phyloP scores from a whole-genome alignment of 176 grass and related monocot species.

The Avena insularis region DNA sequence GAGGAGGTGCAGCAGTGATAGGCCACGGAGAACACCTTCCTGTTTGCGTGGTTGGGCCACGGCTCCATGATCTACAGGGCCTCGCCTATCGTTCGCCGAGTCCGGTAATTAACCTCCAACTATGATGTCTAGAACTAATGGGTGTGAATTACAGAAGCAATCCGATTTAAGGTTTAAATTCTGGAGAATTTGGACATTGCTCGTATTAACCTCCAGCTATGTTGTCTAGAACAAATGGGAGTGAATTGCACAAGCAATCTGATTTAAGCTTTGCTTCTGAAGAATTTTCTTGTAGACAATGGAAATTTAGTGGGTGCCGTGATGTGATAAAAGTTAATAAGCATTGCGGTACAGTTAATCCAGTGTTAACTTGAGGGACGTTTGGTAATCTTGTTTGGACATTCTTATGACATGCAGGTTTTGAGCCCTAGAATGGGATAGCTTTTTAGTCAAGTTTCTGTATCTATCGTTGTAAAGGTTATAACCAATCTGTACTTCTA shows the following conservation, averaged over 20 bases:
- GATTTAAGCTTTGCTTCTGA: neutral
- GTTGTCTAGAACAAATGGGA: neutral
- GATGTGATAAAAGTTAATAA: neutral
- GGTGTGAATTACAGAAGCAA: neutral
- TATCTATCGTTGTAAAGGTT: too few species aligned
- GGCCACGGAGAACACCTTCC: conserved; percentile 76
- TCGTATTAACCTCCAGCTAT: neutral
- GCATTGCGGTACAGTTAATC: neutral
- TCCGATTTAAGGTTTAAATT: neutral
- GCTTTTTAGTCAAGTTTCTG: too few species aligned
- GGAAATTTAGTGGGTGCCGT: neutral
- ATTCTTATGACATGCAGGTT: too few species aligned
- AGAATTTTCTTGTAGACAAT: neutral
- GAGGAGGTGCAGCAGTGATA: conserved; percentile 54
- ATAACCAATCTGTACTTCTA: too few species aligned
- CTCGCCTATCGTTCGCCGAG: conserved; percentile 72
- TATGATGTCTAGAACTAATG: too few species aligned
- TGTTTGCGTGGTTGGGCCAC: conserved; percentile 79
- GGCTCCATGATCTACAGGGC: conserved; percentile 60
- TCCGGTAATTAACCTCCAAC: conserved; percentile 48
- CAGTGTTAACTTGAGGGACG: too few species aligned
- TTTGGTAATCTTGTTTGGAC: too few species aligned
- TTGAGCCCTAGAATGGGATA: too few species aligned
- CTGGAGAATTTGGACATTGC: too few species aligned
- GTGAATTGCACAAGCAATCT: neutral